Evolutionary conservation across 345 rosid species (phyloP).

Genomic region (Dipteronia sinensis): DNA sequence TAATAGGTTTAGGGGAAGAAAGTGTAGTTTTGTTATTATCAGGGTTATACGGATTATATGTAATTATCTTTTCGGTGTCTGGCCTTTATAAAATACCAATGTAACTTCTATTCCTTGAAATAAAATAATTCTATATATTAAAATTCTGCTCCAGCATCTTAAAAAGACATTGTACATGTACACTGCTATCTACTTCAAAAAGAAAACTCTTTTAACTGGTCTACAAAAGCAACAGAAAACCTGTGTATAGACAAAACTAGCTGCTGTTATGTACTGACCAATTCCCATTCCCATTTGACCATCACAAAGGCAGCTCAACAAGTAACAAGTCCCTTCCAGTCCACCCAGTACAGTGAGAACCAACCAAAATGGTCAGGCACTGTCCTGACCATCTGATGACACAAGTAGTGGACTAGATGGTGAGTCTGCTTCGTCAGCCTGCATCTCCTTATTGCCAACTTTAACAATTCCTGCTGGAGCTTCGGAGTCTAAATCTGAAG

Average conservation of each 20-base stretch:
- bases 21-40: too few relatives aligned
- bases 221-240: background rate
- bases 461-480: background rate
- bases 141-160: background rate
- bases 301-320: background rate
- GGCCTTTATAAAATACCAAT: too few relatives aligned
- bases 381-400: background rate
- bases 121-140: too few relatives aligned
- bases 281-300: background rate
- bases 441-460: background rate
- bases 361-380: background rate
- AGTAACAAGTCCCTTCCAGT: too few relatives aligned
- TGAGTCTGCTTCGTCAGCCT: constrained; percentile 1
- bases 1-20: too few relatives aligned
- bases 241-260: background rate
- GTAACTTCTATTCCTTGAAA: too few relatives aligned
- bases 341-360: background rate
- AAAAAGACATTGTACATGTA: background rate
- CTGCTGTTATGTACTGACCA: background rate
- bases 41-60: too few relatives aligned
- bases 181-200: background rate
- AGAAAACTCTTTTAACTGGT: background rate
- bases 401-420: constrained; percentile 6
- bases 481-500: background rate
- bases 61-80: too few relatives aligned